Base-by-base conservation (phyloP, 2,329 filamentous ascomycete genomes). In the Trichophaea hybrida region DNA sequence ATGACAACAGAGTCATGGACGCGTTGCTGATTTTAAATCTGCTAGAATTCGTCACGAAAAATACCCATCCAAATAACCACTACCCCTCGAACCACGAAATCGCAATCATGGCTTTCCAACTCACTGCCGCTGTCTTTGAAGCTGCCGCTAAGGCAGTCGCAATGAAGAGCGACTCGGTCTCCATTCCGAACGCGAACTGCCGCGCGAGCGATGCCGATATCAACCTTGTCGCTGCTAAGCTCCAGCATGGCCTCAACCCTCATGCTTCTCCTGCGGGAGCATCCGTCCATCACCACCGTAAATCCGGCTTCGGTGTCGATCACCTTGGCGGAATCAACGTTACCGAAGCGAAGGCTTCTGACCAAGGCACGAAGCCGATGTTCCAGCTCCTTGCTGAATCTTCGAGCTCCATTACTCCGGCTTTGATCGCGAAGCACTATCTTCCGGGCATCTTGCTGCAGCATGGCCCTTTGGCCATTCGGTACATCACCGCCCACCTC, bases 401-500 rank as follows among this genome's bases (percentile, higher is more conserved):
- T 51, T 79, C 85, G 34, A 88, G 88, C 66, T 81, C 83, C 69
- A 96, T 98, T 72, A 94, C 88, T 52, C 83, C 89, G 44, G 75
- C 78, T 69, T 82, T 96, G 77, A 79, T 98, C 66, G 88, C 91
- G 68, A 93, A 86, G 73, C 82, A 91, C 72, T 86, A 97, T 72
- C 80, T 98, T 61, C 90, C 91, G 1, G 86, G 87, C 68, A 94
- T 97, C 72, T 78, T 98, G 70, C 78, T 96, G 63, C 83, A 84
- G 70, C 86, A 96, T 70, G 93, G 91, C 31, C 90, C 93, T 54
- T 75, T 95, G 72, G 89, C 93, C 56, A 96, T 98, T 72, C 86
- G 91, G 68, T 86, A 96, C 74, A 85, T 98, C 71, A 95, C 94
- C 81, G 88, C 88, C 65, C 91, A 94, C 73, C 78, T 98, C 69